Evolutionary conservation across 2,329 filamentous ascomycete genomes (phyloP).

Genomic region (Colletotrichum zoysiae): DNA sequence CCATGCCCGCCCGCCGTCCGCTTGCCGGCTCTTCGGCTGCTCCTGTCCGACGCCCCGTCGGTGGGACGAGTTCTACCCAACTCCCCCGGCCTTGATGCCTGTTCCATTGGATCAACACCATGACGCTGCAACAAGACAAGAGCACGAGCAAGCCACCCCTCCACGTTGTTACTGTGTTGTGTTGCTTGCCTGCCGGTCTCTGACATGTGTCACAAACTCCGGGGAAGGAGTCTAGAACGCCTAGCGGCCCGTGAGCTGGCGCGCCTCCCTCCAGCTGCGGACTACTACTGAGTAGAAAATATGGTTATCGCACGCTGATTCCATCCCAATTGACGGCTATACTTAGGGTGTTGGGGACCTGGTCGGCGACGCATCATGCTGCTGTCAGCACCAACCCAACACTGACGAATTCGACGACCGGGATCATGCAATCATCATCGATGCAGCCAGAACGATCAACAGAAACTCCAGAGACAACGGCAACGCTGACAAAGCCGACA

Average conservation of each 20-base stretch:
- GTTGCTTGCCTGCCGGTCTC: neutral
- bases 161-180: constrained; percentile 1
- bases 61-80: neutral
- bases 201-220: constrained; percentile 1
- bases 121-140: neutral
- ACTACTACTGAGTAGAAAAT: neutral
- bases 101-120: neutral
- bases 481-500: neutral
- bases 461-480: too few species aligned
- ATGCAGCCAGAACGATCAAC: neutral
- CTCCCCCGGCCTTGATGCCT: neutral
- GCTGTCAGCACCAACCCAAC: neutral
- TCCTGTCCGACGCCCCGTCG: neutral
- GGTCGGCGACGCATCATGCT: neutral
- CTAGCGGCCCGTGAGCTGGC: neutral
- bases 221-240: constrained; percentile 16
- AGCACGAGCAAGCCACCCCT: neutral
- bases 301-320: neutral
- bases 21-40: constrained; percentile 4
- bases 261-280: constrained; percentile 2
- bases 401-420: neutral
- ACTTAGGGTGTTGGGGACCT: too few species aligned
- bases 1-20: constrained; percentile 2
- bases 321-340: neutral
- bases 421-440: neutral